Evolutionary conservation across 2,329 filamentous ascomycete genomes (phyloP).

Genomic region (Aspergillus sp.): DNA sequence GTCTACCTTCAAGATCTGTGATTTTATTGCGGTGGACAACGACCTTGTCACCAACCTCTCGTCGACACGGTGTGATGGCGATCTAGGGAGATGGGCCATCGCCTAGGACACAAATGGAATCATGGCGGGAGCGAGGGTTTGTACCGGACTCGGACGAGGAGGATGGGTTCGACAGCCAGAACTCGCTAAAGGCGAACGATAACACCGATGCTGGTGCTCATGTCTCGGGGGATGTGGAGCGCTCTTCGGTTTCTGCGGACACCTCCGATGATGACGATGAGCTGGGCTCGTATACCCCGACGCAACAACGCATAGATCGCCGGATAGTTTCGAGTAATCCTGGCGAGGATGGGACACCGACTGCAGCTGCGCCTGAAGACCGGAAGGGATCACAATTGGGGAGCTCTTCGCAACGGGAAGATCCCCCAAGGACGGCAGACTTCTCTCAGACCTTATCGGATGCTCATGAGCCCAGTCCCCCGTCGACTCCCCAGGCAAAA

Average conservation of each 20-base stretch:
- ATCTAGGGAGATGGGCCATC: conserved; percentile 35
- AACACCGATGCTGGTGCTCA: background rate
- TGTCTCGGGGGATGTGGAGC: background rate
- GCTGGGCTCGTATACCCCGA: background rate
- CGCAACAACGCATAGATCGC: background rate
- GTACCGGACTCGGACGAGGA: conserved; percentile 52
- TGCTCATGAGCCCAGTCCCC: conserved; percentile 4
- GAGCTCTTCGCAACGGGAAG: background rate
- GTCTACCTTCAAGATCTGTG: background rate
- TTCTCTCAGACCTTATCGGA: conserved; percentile 6
- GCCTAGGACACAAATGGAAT: conserved; percentile 40
- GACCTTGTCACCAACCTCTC: background rate
- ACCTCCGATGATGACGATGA: conserved; percentile 1
- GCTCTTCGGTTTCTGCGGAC: background rate
- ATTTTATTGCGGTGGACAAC: background rate
- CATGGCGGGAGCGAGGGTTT: conserved; percentile 51
- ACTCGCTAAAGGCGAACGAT: conserved; percentile 14
- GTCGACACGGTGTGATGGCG: conserved; percentile 18
- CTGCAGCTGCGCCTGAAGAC: background rate
- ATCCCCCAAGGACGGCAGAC: background rate
- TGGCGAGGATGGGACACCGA: background rate
- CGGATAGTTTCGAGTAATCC: background rate
- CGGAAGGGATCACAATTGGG: background rate
- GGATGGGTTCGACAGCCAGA: conserved; percentile 38
- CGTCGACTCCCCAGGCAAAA: conserved; percentile 14